Percentiles rank a stretch among this genome's conserved stretches.
phyloP scores from a whole-genome alignment of 768 basidiomycete species.

The Tylopilus felleus region DNA sequence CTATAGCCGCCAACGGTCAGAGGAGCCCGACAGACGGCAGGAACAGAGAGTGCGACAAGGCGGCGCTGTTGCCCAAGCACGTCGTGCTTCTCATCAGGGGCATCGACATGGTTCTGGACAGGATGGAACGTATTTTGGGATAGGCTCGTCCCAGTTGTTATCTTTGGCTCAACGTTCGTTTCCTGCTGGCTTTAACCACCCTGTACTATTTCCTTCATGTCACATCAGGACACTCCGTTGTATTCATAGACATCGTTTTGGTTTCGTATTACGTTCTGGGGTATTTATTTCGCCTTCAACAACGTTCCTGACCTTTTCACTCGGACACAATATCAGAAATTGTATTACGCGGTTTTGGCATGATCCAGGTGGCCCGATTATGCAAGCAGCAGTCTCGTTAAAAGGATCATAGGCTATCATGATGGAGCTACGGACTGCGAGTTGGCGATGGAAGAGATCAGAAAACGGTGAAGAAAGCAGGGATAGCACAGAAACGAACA shows the following conservation, averaged over 20 bases:
- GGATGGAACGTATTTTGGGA: constrained; percentile 56
- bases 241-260: background rate
- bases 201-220: background rate
- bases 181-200: background rate
- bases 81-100: constrained; percentile 59
- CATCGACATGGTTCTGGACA: constrained; percentile 59
- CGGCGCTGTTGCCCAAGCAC: constrained; percentile 50
- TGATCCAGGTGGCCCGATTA: constrained; percentile 13
- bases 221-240: background rate
- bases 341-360: background rate
- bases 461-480: constrained; percentile 1
- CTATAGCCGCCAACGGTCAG: background rate
- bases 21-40: constrained; percentile 5
- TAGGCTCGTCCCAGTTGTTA: constrained; percentile 5
- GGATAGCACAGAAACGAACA: constrained; percentile 11
- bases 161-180: background rate
- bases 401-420: constrained; percentile 20
- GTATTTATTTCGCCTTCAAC: background rate
- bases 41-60: constrained; percentile 18
- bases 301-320: too few species aligned
- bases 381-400: constrained; percentile 10
- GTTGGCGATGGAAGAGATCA: background rate
- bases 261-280: background rate
- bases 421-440: too few species aligned
- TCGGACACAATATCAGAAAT: background rate